Evolutionary conservation across 441 rosid genomes (phyloP), one percentile per base, ranked within the genome.

Genomic region (Gossypium davidsonii): DNA sequence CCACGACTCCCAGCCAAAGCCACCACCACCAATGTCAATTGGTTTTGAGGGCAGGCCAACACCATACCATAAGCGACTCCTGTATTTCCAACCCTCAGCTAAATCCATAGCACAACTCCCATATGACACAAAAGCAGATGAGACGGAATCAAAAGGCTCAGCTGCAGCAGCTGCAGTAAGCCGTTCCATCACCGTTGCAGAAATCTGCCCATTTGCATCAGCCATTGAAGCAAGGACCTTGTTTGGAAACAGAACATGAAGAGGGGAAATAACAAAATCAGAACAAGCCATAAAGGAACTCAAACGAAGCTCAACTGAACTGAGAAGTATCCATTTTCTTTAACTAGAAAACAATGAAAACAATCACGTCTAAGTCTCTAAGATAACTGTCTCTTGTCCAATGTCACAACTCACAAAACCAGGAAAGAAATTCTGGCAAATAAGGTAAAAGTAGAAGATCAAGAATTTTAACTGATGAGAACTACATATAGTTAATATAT

Each of bases 151-250:
- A 79, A 91, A 96, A 77, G 99, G 98, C 71, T 96, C 99, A 60
- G 98, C 98, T 73, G 98, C 99, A 39, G 96, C 92, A 0, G 96
- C 98, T 64, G 98, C 98, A 67, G 96, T 89, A 56, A 96, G 93
- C 72, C 98, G 94, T 85, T 96, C 99, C 98, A 96, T 92, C 73
- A 83, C 92, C 72, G 88, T 75, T 57, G 95, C 87, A 78, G 99
- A 94, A 77, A 94, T 89, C 87, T 84, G 97, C 80, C 99, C 98
- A 80, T 88, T 94, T 62, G 94, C 88, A 89, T 94, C 99, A 80
- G 98, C 98, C 99, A 96, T 93, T 82, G 98, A 92, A 79, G 98
- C 95, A 76, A 94, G 97, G 76, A 92, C 93, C 99, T 96, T 82
- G 57, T 26, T 61, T 28, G 64, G 63, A 59, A 48, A 44, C 39